A percentile compares a stretch with the other conserved stretches of the same genome.
Conservation (phyloP, 768 basidiomycete genomes). For the Lentinula raphanica region DNA sequence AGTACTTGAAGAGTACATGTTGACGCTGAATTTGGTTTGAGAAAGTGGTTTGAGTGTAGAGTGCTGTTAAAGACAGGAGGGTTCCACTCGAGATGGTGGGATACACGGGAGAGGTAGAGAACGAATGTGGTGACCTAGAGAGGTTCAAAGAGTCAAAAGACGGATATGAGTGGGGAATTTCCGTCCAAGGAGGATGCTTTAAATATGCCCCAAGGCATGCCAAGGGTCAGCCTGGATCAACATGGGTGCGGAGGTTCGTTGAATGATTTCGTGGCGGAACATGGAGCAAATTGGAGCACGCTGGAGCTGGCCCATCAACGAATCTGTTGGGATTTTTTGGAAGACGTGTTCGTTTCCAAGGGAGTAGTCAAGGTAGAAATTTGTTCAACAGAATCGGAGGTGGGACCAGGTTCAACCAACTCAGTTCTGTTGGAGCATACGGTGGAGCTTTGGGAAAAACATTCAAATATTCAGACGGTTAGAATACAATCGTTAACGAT, state of each 20-base stretch:
- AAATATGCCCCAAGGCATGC: neutral
- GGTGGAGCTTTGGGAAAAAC: neutral
- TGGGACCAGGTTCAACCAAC: neutral
- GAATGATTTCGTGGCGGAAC: neutral
- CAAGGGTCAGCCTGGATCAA: neutral
- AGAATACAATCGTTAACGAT: too few species aligned
- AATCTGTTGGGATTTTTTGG: neutral
- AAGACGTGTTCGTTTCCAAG: neutral
- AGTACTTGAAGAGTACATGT: neutral
- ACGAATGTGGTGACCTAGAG: constrained; percentile 4
- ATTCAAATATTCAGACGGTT: neutral
- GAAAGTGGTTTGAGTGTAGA: too few species aligned
- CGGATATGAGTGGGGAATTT: neutral
- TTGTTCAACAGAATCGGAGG: neutral
- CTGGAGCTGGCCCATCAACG: neutral
- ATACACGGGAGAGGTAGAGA: neutral
- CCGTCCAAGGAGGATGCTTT: neutral
- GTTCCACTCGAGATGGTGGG: neutral
- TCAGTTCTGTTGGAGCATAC: neutral
- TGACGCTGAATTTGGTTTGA: neutral
- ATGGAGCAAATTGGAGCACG: neutral
- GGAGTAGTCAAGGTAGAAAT: neutral
- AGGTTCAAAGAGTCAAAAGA: neutral
- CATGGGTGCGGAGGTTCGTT: neutral
- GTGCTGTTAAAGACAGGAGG: neutral